These are phyloP conservation scores for Aspergillus haitiensis DNA, from an alignment of 495 filamentous ascomycete genomes.

Conservation along the genomic window DNA sequence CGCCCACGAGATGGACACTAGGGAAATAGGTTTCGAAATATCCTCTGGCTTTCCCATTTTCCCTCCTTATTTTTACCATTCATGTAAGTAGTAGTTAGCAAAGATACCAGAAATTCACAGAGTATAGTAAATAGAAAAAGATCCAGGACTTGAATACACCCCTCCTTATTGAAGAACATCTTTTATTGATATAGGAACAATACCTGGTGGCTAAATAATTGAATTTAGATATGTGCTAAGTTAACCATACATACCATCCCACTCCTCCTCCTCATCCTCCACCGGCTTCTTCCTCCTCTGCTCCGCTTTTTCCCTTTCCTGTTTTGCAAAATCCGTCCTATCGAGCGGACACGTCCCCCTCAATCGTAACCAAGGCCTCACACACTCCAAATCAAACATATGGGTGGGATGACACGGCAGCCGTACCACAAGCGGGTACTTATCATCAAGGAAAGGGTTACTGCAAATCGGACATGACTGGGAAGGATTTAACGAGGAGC, in stretches of 20 bases:
- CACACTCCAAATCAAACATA: conserved; percentile 89
- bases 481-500: conserved; percentile 60
- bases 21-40: conserved; percentile 2
- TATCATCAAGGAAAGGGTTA: conserved; percentile 74
- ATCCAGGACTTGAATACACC: no score
- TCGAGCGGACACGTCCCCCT: conserved; percentile 90
- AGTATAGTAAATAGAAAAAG: no score
- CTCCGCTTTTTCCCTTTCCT: conserved; percentile 62
- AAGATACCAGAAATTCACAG: no score
- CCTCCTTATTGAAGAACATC: no score
- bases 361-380: conserved; percentile 86
- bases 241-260: conserved; percentile 75
- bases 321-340: conserved; percentile 73
- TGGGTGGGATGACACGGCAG: conserved; percentile 82
- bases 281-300: conserved; percentile 50
- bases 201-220: no score
- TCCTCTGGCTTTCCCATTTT: background rate
- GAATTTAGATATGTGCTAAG: background rate
- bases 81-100: no score
- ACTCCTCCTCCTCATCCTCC: conserved; percentile 65
- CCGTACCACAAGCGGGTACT: conserved; percentile 79
- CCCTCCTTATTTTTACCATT: no score
- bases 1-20: conserved; percentile 31
- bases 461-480: conserved; percentile 86
- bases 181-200: no score